Evolutionary conservation across 768 basidiomycete genomes (phyloP), one percentile per base, ranked within the genome.

Genomic region (Exidia glandulosa): DNA sequence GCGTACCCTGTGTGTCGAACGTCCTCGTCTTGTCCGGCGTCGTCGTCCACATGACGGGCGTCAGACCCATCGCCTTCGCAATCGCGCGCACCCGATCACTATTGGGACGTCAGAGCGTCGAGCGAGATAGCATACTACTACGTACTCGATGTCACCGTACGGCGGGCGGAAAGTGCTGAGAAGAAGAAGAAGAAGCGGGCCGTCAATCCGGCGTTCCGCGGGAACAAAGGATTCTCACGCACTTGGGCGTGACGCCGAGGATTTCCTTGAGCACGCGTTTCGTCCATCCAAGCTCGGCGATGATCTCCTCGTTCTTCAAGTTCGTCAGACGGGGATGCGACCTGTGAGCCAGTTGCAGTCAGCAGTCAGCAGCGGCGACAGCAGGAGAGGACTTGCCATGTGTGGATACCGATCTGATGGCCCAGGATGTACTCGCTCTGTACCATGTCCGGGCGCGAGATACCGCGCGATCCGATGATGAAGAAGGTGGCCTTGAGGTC

Each of bases 41-140:
- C 12, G 78, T 76, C 32, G 91, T 90, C 94, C 94, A 97, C 69
- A 95, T 87, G 67, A 96, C 84, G 30, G 95, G 90, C 12, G 85
- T 76, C 73, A 97, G 74, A 50, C 93, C 92, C 94, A 98, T 95
- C 32, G 92, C 90, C 58, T 90, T 71, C 23, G 85, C 76, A 69
- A 98, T 92, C 41, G 87, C 88, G 62, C 95, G 88, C 52, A 98
- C 93, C 66, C 94, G 91, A 73, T 92, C 88, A 70, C 94, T 83
- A 52, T 31, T 29, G 37, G 27, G 62, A 32, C 60, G 34, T 32
- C 56, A 47, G 30, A 57, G 57, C 64, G 50, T 29, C 41, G 41
- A 33, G 30, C 25, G 25, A 23, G 32, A 50, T 23, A 45, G 36
- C 52, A 50, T 56, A 33, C 7, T 23, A 34, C 9, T 29, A 29